These are phyloP conservation scores for Wallemia mellicola DNA, from an alignment of 1,284 basidiomycete genomes.

Conservation along the genomic window DNA sequence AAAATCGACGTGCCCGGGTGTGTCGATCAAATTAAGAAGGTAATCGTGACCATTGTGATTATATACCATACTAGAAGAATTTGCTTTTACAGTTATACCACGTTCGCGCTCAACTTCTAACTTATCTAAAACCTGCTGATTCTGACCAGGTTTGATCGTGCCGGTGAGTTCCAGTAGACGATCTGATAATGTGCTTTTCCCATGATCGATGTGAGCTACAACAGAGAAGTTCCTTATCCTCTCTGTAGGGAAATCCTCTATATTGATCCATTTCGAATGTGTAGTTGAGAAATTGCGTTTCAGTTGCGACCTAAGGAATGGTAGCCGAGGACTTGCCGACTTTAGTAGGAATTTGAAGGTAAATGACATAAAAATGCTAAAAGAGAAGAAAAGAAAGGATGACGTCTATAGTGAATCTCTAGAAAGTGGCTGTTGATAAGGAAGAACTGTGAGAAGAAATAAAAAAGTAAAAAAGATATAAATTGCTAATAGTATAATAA, in stretches of 20 bases:
- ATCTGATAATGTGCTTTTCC: conserved; percentile 75
- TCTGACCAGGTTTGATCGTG: conserved; percentile 40
- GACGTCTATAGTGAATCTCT: no score
- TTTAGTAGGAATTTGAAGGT: no score
- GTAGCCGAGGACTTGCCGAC: no score
- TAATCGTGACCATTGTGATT: conserved; percentile 25
- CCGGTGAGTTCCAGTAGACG: conserved; percentile 44
- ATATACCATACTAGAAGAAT: conserved; percentile 72
- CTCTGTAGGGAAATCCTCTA: not conserved
- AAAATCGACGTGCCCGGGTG: conserved; percentile 21
- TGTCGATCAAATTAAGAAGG: conserved; percentile 86
- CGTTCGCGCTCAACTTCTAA: conserved; percentile 87
- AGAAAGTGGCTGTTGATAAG: no score
- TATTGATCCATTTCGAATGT: not conserved
- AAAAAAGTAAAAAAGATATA: no score
- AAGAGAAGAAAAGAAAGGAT: no score
- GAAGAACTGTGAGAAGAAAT: no score
- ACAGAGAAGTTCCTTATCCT: conserved; percentile 60
- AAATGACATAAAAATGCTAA: no score
- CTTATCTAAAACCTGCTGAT: conserved; percentile 76
- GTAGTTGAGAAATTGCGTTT: not conserved
- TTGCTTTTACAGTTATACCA: conserved; percentile 48
- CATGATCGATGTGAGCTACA: conserved; percentile 59
- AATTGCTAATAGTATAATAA: no score
- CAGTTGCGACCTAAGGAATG: no score